Evolutionary conservation across 2,329 filamentous ascomycete species (phyloP).

Genomic region (Aspergillus quadrilineatus): DNA sequence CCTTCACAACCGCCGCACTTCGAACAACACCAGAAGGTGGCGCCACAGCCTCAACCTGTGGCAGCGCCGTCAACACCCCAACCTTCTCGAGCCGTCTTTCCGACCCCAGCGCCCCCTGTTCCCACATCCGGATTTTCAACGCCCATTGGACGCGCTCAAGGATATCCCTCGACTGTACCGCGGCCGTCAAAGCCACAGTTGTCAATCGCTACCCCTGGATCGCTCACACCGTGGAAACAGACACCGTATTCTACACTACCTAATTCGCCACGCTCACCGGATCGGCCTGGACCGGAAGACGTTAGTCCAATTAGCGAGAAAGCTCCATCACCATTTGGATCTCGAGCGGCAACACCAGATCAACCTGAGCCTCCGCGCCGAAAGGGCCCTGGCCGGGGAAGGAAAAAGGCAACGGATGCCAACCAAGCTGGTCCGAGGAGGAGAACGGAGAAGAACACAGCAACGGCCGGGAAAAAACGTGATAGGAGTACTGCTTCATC

Average conservation of each 20-base stretch:
- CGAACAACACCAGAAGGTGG: slow-evolving; percentile 20
- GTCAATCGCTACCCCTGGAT: slow-evolving; percentile 41
- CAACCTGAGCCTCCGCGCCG: slow-evolving; percentile 21
- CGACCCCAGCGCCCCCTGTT: slow-evolving; percentile 27
- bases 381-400: slow-evolving; percentile 24
- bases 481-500: slow-evolving; percentile 38
- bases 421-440: slow-evolving; percentile 21
- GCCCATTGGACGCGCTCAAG: slow-evolving; percentile 26
- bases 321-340: slow-evolving; percentile 37
- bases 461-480: slow-evolving; percentile 28
- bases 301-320: slow-evolving; percentile 48
- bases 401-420: slow-evolving; percentile 18
- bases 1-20: slow-evolving; percentile 22
- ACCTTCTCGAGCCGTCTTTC: slow-evolving; percentile 18
- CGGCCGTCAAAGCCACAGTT: slow-evolving; percentile 32
- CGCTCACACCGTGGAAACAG: slow-evolving; percentile 47
- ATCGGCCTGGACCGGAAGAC: slow-evolving; percentile 43
- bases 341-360: slow-evolving; percentile 28
- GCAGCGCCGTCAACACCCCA: slow-evolving; percentile 31
- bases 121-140: slow-evolving; percentile 26
- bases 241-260: slow-evolving; percentile 36
- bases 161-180: slow-evolving; percentile 23
- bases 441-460: slow-evolving; percentile 29
- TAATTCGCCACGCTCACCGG: slow-evolving; percentile 40
- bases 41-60: slow-evolving; percentile 20